These are phyloP conservation scores for Pneumocystis oryctolagi DNA, from an alignment of 1,139 yeast genomes.

Conservation along the genomic window DNA sequence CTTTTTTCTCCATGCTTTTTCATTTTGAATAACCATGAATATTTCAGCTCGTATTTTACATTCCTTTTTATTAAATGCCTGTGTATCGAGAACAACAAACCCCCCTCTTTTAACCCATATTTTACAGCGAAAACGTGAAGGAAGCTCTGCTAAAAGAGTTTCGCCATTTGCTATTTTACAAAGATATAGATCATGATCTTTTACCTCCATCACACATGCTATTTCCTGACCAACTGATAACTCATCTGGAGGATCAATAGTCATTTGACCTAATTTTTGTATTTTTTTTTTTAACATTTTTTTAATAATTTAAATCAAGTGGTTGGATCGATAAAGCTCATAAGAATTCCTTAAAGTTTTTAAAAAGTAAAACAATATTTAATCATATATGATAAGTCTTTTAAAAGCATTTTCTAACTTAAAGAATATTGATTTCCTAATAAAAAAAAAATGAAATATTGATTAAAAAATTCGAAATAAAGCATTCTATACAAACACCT, in stretches of 20 bases:
- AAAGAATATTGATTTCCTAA: not conserved
- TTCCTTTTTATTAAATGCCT: constrained; percentile 12
- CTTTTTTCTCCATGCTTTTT: constrained; percentile 25
- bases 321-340: not conserved
- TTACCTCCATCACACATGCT: not conserved
- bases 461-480: not conserved
- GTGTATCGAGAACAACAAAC: constrained; percentile 22
- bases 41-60: constrained; percentile 26
- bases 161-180: not conserved
- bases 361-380: not conserved
- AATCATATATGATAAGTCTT: not conserved
- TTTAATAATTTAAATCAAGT: not conserved
- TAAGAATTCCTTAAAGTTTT: not conserved
- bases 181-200: not conserved
- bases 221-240: not conserved
- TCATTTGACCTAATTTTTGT: not conserved
- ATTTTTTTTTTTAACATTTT: not conserved
- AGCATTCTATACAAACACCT: not conserved
- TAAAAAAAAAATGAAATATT: not conserved
- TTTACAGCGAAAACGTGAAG: constrained; percentile 26
- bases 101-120: constrained; percentile 29
- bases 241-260: not conserved
- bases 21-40: constrained; percentile 24
- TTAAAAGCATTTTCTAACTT: not conserved
- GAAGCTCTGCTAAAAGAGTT: constrained; percentile 21